Evolutionary conservation across 257 asterid species (phyloP).

Genomic region (Marsdenia floribunda): DNA sequence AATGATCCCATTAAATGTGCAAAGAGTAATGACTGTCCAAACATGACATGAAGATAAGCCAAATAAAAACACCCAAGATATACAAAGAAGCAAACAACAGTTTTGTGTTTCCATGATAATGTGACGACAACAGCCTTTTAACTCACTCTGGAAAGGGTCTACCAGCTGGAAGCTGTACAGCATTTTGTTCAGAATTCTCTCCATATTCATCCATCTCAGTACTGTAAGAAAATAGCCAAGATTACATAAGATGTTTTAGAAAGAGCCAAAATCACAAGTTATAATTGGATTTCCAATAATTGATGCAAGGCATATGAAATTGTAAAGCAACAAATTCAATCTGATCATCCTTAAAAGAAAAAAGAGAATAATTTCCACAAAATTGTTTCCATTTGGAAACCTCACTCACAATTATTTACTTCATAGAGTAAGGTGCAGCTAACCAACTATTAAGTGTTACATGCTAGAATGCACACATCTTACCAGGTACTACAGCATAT

Average conservation of each 20-base stretch:
- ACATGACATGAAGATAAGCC: not conserved
- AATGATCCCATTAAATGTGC: not conserved
- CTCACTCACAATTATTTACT: not conserved
- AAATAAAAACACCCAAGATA: not conserved
- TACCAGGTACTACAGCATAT: not conserved
- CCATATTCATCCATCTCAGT: constrained; percentile 31
- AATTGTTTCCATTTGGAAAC: not conserved
- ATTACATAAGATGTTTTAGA: constrained; percentile 14
- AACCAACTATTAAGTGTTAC: not conserved
- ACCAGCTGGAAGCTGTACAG: constrained; percentile 20
- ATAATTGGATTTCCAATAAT: not conserved
- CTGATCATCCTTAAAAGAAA: not conserved
- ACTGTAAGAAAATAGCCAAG: constrained; percentile 34
- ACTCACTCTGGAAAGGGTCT: constrained; percentile 68
- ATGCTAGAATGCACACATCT: not conserved
- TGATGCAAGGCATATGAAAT: not conserved
- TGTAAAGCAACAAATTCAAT: not conserved
- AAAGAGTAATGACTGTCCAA: not conserved
- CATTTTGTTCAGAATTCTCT: constrained; percentile 29
- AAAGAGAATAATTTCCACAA: not conserved
- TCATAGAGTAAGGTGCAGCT: not conserved
- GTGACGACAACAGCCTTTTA: constrained; percentile 7
- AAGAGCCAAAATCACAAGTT: constrained; percentile 6
- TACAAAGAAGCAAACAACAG: constrained; percentile 3
- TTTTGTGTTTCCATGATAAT: not conserved